Conservation (phyloP, 306 rosid species). For the Medicago ruthenica region DNA sequence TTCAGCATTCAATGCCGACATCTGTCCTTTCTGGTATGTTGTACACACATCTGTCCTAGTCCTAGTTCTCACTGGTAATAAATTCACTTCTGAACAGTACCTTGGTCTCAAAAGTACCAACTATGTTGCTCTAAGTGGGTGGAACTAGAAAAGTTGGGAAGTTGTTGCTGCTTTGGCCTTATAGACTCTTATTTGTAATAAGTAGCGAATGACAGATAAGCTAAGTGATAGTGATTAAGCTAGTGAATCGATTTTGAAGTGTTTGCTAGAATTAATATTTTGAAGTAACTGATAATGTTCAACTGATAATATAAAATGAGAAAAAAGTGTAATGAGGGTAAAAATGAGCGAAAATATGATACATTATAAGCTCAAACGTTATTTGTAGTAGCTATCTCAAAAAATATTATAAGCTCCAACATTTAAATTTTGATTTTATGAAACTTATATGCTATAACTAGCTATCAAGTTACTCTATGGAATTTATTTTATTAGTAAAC, state of each 20-base stretch:
- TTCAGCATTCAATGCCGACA: slow-evolving; percentile 98
- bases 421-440: too few relatives aligned
- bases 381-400: too few relatives aligned
- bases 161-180: slow-evolving; percentile 15
- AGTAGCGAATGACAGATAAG: too few relatives aligned
- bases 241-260: not conserved
- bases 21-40: slow-evolving; percentile 94
- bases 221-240: not conserved
- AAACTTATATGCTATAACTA: not conserved
- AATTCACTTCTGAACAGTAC: slow-evolving; percentile 27
- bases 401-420: too few relatives aligned
- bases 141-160: slow-evolving; percentile 23
- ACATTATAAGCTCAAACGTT: too few relatives aligned
- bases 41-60: slow-evolving; percentile 9
- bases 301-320: too few relatives aligned
- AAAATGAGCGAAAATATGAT: too few relatives aligned
- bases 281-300: not conserved
- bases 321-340: too few relatives aligned
- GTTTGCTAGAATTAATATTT: not conserved
- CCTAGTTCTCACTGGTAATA: slow-evolving; percentile 14
- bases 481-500: not conserved
- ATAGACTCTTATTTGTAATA: too few relatives aligned
- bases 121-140: slow-evolving; percentile 14
- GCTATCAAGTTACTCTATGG: slow-evolving; percentile 28
- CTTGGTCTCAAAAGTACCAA: slow-evolving; percentile 2